Base-by-base conservation (phyloP, 257 asterid genomes). In the Dorcoceras hygrometricum region DNA sequence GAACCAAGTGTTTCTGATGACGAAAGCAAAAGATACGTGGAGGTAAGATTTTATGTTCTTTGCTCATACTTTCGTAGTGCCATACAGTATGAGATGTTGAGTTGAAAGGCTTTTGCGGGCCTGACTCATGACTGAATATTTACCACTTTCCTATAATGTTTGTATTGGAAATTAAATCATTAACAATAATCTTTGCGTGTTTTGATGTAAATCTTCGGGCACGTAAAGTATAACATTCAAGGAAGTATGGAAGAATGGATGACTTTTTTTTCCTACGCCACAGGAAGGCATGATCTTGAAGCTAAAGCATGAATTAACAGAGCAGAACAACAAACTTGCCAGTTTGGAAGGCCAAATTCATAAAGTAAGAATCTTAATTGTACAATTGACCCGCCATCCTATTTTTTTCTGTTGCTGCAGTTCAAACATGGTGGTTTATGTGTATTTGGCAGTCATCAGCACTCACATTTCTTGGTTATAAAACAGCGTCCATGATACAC, bases 1-100 rank as follows among this genome's bases (percentile, higher is more conserved):
- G 85, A 76, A 66, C 74, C 80, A 68, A 68, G 70, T 57, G 78
- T 67, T 73, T 73, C 78, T 24, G 82, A 77, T 75, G 84, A 77
- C 54, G 71, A 50, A 54, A 74, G 69, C 62, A 69, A 71, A 74
- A 77, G 59, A 65, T 75, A 81, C 58, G 77, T 70, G 63, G 85
- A 84, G 86, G 95, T 82, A 59, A 56, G 65, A 31, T 57, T 63
- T 60, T 58, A 20, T 36, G 53, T 57, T 56, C 51, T 73, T 68
- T 36, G 65, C 14, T 73, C n/a, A 65, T 68, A 31, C 36, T 25
- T 65, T 39, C 9, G 50, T 64, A 16, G 25, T 59, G 56, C 50
- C 71, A 20, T 62, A 63, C 34, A 48, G 54, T 55, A 57, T 61
- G 54, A 56, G 24, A 67, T 67, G 50, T 3, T 10, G n/a, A 39